These are phyloP conservation scores for Glycine tomentella DNA, from an alignment of 306 rosid genomes.

Conservation along the genomic window DNA sequence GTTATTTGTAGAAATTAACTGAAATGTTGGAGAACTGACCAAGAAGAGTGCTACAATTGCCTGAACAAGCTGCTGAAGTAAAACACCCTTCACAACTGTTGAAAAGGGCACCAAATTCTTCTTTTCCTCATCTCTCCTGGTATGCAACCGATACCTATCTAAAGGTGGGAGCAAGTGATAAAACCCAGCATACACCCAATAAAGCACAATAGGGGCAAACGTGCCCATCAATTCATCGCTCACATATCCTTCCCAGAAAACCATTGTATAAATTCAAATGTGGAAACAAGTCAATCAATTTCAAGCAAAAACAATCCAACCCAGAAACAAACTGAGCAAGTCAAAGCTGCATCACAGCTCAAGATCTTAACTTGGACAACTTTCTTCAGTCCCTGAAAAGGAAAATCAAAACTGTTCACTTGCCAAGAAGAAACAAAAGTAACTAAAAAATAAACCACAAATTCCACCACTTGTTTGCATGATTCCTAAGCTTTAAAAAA, in stretches of 20 bases:
- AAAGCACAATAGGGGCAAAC: slow-evolving; percentile 83
- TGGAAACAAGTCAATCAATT: slow-evolving; percentile 24
- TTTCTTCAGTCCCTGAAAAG: slow-evolving; percentile 56
- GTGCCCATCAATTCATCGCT: slow-evolving; percentile 92
- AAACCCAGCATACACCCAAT: slow-evolving; percentile 89
- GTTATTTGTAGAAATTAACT: slow-evolving; percentile 29
- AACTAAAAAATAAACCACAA: not conserved
- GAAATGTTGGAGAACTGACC: slow-evolving; percentile 53
- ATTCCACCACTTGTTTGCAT: not conserved
- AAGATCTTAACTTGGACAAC: slow-evolving; percentile 55
- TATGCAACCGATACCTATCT: slow-evolving; percentile 76
- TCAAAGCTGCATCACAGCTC: slow-evolving; percentile 51
- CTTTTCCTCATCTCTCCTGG: slow-evolving; percentile 66
- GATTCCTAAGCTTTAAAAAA: slow-evolving; percentile 3
- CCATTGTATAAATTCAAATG: slow-evolving; percentile 52
- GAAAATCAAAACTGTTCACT: slow-evolving; percentile 4
- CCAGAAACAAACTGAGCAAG: slow-evolving; percentile 41
- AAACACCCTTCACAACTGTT: slow-evolving; percentile 77
- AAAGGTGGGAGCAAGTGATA: slow-evolving; percentile 75
- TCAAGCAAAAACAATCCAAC: slow-evolving; percentile 44
- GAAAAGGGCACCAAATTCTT: slow-evolving; percentile 76
- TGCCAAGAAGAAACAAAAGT: slow-evolving; percentile 20
- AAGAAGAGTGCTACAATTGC: slow-evolving; percentile 82
- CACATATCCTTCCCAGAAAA: slow-evolving; percentile 81
- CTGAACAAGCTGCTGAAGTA: slow-evolving; percentile 88